Evolutionary conservation across 352 stramenopile species (phyloP), one percentile per base, ranked within the genome.

Genomic region (Aphanomyces stellatus): DNA sequence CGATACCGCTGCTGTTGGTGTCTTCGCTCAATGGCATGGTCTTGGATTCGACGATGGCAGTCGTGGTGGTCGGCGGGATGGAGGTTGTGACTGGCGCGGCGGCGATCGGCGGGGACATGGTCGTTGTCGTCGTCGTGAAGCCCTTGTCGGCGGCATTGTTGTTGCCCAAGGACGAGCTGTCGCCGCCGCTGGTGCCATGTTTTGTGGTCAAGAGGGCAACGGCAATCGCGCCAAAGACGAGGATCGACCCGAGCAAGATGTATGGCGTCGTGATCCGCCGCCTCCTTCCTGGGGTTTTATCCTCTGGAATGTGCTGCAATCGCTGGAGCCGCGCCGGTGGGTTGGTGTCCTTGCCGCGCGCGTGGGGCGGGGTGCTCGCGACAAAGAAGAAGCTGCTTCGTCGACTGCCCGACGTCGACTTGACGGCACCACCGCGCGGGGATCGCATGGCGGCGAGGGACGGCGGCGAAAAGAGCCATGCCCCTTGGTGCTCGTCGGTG

Each of bases 391-490:
- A 57, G 30, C 49, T 57, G 15, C 22, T 34, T 7, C 17, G 37
- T n/a, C 37, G 37, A 2, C 37, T 19, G n/a, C 37, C 37, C n/a
- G 37, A 46, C 37, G 37, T n/a, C n/a, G n/a, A n/a, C n/a, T 30
- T 15, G 49, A 57, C 4, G 49, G 33, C 49, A n/a, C n/a, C n/a
- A n/a, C 33, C 33, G 49, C 49, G 49, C 0, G 49, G 1, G 6
- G 49, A 37, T 57, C 4, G 30, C 27, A 34, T 57, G 49, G 55
- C 33, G 15, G 55, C 31, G 5, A 51, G 33, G 4, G 55, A 31
- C 27, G 55, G 55, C 40, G 55, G 55, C 15, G 55, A 64, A 27
- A 64, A 64, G 19, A 64, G 31, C 55, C 55, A 64, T 24, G 55
- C 37, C 11, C 49, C 49, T 8, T 22, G 13, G 42, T 51, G 42